Evolutionary conservation across 441 rosid genomes (phyloP).

Genomic region (Gossypium gossypioides): DNA sequence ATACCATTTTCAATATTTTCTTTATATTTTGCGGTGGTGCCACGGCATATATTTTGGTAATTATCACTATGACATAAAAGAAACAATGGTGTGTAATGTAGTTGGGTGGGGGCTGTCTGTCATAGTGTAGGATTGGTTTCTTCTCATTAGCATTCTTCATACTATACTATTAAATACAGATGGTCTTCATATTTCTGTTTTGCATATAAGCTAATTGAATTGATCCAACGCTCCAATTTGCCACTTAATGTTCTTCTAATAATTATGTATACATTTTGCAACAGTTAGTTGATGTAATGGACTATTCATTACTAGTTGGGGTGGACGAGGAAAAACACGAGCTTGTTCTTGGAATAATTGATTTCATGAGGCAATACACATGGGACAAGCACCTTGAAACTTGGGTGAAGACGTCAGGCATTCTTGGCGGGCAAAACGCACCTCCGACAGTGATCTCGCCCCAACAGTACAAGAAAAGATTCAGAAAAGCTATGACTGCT

Average conservation of each 20-base stretch:
- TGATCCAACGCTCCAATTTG: not conserved
- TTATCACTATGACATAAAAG: not conserved
- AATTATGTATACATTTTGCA: constrained; percentile 8
- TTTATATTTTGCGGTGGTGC: not conserved
- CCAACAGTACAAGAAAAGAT: constrained; percentile 59
- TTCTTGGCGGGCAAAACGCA: constrained; percentile 54
- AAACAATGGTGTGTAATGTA: not conserved
- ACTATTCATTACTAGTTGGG: constrained; percentile 62
- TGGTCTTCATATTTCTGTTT: not conserved
- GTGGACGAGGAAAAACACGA: constrained; percentile 58
- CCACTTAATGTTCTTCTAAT: not conserved
- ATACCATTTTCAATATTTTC: not conserved
- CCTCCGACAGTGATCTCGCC: constrained; percentile 69
- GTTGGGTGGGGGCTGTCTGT: not conserved
- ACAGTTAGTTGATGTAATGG: constrained; percentile 66
- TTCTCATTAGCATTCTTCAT: not conserved
- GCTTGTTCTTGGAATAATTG: constrained; percentile 61
- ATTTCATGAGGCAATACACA: constrained; percentile 75
- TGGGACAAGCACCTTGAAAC: constrained; percentile 81
- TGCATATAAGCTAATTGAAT: not conserved
- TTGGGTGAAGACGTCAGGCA: constrained; percentile 59
- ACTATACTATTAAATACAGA: not conserved
- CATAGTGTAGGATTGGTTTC: not conserved
- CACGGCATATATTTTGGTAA: not conserved
- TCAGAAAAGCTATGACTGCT: constrained; percentile 69